Conservation (phyloP, 257 asterid genomes). For the Solanum tacnaense region DNA sequence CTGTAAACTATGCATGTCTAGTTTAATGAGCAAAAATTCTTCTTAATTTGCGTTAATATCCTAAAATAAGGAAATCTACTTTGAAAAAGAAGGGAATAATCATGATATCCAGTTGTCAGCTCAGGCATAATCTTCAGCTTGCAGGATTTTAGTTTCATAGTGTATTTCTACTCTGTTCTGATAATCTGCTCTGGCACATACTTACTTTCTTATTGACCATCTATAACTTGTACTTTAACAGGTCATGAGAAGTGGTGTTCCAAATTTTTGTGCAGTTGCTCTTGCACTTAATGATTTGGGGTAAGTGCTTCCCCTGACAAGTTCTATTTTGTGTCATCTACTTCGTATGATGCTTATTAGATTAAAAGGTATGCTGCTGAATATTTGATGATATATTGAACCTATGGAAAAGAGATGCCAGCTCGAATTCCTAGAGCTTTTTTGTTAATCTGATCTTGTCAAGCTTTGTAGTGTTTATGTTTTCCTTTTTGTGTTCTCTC, state of each 20-base stretch:
- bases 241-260: slow-evolving; percentile 95
- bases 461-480: neutral
- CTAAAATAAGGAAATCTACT: neutral
- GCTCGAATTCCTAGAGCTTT: neutral
- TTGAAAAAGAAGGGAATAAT: neutral
- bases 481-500: neutral
- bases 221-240: slow-evolving; percentile 21
- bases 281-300: slow-evolving; percentile 85
- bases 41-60: neutral
- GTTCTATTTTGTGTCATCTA: neutral
- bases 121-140: neutral
- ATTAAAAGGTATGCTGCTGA: neutral
- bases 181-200: neutral
- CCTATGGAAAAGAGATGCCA: neutral
- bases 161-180: neutral
- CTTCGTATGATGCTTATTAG: neutral
- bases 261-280: slow-evolving; percentile 97
- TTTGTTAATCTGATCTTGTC: neutral
- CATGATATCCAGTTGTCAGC: neutral
- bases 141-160: neutral
- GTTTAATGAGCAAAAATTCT: neutral
- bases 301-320: slow-evolving; percentile 28
- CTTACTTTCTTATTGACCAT: neutral
- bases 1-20: neutral
- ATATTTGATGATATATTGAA: neutral